A percentile compares a stretch with the other conserved stretches of the same genome.
phyloP scores from a whole-genome alignment of 768 basidiomycete genomes.

The Serendipita sp. region DNA sequence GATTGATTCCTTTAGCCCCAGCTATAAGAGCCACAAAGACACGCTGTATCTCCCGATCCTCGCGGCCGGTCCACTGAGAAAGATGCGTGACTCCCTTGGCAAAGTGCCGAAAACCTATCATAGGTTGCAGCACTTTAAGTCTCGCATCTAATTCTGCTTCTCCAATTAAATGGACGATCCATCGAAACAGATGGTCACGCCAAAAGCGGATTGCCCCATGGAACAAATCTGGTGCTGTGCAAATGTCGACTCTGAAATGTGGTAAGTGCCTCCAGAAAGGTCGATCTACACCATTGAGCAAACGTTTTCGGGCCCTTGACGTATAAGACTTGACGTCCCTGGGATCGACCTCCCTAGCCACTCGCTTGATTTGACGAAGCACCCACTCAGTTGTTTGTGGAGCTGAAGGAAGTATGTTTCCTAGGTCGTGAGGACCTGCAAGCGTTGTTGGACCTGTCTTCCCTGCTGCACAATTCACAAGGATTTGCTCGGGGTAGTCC shows the following conservation, averaged over 20 bases:
- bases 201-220: neutral
- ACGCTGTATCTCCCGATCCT: conserved; percentile 24
- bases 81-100: conserved; percentile 24
- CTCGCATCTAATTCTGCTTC: conserved; percentile 22
- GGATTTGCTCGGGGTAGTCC: neutral
- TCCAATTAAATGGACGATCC: conserved; percentile 23
- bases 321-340: neutral
- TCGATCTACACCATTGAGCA: neutral
- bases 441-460: neutral
- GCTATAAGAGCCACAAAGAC: conserved; percentile 23
- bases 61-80: conserved; percentile 28
- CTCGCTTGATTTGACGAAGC: neutral
- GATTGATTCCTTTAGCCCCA: conserved; percentile 16
- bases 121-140: conserved; percentile 23
- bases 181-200: conserved; percentile 24
- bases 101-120: conserved; percentile 24
- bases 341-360: neutral
- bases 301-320: neutral
- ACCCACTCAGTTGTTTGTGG: neutral
- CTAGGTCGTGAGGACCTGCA: neutral
- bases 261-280: neutral
- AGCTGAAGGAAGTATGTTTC: neutral
- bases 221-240: neutral
- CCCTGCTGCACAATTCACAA: neutral
- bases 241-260: neutral